Percentiles rank a stretch among this genome's conserved stretches.
These are phyloP conservation scores for Fusarium sp. DNA, from an alignment of 2,329 filamentous ascomycete species.

Conservation along the genomic window DNA sequence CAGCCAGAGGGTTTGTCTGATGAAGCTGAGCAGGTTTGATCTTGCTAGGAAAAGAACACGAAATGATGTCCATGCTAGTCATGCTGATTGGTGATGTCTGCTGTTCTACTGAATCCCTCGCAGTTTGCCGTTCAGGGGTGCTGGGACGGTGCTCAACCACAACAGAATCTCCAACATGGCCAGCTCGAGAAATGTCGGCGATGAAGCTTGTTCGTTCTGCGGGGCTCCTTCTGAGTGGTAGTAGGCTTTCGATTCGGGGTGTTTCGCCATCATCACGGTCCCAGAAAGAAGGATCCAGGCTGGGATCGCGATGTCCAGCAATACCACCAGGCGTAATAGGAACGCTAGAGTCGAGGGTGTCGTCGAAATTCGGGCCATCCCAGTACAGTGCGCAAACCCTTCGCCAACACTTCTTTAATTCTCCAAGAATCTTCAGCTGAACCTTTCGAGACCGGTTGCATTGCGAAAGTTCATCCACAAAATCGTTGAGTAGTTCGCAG, in stretches of 20 bases:
- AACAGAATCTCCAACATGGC: conserved; percentile 59
- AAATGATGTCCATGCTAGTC: conserved; percentile 69
- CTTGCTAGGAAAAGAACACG: conserved; percentile 71
- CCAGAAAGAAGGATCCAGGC: conserved; percentile 66
- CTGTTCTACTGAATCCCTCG: conserved; percentile 33
- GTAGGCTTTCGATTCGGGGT: conserved; percentile 57
- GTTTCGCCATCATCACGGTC: conserved; percentile 56
- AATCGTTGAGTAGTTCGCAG: conserved; percentile 81
- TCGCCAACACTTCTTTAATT: conserved; percentile 98
- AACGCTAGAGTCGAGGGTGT: conserved; percentile 69
- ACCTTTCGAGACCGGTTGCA: conserved; percentile 60
- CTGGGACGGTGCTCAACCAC: conserved; percentile 57
- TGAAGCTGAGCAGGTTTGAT: conserved; percentile 53
- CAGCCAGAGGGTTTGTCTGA: conserved; percentile 57
- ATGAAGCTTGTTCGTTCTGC: conserved; percentile 54
- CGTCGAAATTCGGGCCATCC: conserved; percentile 77
- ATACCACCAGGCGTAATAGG: conserved; percentile 82
- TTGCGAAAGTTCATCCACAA: conserved; percentile 65
- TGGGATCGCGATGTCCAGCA: conserved; percentile 67
- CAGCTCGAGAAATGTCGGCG: conserved; percentile 58
- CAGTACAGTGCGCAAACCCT: conserved; percentile 90
- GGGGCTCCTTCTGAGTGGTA: conserved; percentile 44
- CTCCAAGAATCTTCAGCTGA: conserved; percentile 85
- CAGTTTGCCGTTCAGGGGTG: conserved; percentile 57
- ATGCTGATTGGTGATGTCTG: conserved; percentile 65